Percentiles rank a stretch among this genome's conserved stretches.
phyloP scores from a whole-genome alignment of 192 early-diverging fungal genomes.

The Coemansia biformis region DNA sequence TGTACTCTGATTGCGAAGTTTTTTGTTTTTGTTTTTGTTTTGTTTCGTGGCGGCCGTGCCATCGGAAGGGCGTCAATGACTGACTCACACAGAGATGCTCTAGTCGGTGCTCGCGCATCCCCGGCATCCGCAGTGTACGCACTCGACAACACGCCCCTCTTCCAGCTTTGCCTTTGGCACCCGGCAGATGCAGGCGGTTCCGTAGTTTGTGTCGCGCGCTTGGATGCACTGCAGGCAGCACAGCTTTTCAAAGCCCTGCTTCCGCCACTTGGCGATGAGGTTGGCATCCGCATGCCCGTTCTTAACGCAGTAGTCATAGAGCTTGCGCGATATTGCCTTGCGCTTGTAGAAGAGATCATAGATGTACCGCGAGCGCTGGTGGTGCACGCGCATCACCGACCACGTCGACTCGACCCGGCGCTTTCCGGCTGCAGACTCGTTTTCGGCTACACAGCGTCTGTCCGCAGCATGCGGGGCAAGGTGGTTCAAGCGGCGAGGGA shows the following conservation, averaged over 20 bases:
- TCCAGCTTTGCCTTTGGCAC: constrained; percentile 88
- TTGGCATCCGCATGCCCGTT: constrained; percentile 84
- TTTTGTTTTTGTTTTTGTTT: too few species aligned
- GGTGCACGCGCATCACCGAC: constrained; percentile 93
- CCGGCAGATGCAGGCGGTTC: constrained; percentile 95
- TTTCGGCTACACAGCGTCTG: constrained; percentile 76
- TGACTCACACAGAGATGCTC: too few species aligned
- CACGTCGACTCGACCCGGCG: constrained; percentile 88
- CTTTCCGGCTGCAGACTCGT: constrained; percentile 89
- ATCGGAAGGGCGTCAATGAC: too few species aligned
- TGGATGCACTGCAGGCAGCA: constrained; percentile 98
- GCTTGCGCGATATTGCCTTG: constrained; percentile 82
- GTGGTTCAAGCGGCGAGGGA: too few species aligned
- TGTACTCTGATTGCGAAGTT: too few species aligned
- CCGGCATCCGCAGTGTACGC: constrained; percentile 89
- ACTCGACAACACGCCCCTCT: constrained; percentile 87
- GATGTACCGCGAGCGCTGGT: constrained; percentile 94
- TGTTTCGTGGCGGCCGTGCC: too few species aligned
- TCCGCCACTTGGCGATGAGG: constrained; percentile 98
- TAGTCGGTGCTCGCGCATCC: constrained; percentile 66
- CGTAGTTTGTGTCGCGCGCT: constrained; percentile 93
- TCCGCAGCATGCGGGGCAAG: too few species aligned
- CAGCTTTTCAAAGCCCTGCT: constrained; percentile 94
- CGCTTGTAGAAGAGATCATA: constrained; percentile 97
- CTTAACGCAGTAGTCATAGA: constrained; percentile 93